Base-by-base conservation (phyloP, 1,284 basidiomycete species). In the Cystobasidium sp. region DNA sequence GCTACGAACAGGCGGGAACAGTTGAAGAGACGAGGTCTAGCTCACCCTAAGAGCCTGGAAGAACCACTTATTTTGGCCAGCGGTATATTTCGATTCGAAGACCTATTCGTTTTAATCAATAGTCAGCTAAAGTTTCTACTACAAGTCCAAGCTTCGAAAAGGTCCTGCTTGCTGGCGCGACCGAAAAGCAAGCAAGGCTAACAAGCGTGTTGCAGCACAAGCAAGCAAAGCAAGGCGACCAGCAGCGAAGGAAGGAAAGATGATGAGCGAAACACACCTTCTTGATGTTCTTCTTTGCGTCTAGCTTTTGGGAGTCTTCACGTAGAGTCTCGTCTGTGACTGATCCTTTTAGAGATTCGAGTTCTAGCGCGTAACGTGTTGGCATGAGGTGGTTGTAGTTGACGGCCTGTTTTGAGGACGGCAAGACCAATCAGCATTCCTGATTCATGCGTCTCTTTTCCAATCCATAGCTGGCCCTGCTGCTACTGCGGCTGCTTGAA, bases 371-470 rank as follows among this genome's bases (percentile, higher is more conserved):
- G 85, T 97, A 97, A 84, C 95, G 94, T 79, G 94, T 97, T 70
- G 94, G 94, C 90, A 97, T 95, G 77, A 97, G 87, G 85, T 97
- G 94, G 76, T 93, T 91, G 87, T 97, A 97, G 89, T 97, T 97
- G 84, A 97, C 85, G 77, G 88, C 86, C 92, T 94, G 76, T 65
- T 14, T 1, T 14, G 49, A 10, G 49, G 14, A 67, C 5, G 3
- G n/a, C 6, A 10, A 53, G 47, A 20, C 31, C 12, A 51, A 18
- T 59, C 10, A 59, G 56, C 56, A 41, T 12, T n/a, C 18, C 6
- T 56, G 22, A 9, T 31, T 59, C 37, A 22, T 18, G 56, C 56
- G 41, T 31, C 56, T n/a, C 12, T n/a, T 59, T 5, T 31, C 31
- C 31, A 31, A 5, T 31, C 5, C 31, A 31, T 31, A 31, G 31